Base-by-base conservation (phyloP, 2,329 filamentous ascomycete species). In the Fusarium sp. region DNA sequence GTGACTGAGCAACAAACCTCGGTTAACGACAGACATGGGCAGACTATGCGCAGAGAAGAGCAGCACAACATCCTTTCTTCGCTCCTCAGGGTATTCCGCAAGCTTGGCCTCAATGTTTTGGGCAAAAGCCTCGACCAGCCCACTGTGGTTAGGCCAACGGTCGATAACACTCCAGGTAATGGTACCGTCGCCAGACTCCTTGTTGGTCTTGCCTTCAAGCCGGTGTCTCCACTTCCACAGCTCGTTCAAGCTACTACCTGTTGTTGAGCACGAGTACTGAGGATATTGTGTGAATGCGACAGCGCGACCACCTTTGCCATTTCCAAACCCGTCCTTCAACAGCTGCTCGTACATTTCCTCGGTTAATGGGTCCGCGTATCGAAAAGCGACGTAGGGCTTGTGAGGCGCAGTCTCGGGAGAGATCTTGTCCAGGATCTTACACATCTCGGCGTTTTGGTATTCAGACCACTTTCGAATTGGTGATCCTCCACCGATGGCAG, bases 391-490 rank as follows among this genome's bases (percentile, higher is more conserved):
- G 79, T 99, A 99, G 14, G 96, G 96, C 82, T 96, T 98, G 81
- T 99, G 96, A 11, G 96, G 96, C 7, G 96, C 96, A 3, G 95
- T 97, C 80, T 97, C 93, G 11, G 96, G 96, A 4, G 93, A 97
- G 68, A 94, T 92, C 76, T 92, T 89, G 86, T 99, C 96, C 57
- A 99, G 88, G 57, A 98, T 89, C 86, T 97, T 98, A 89, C 96
- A 99, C 94, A 98, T 98, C 83, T 98, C 95, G 66, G 88, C 87
- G 67, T 91, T 95, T 82, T 99, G 96, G 79, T 96, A 91, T 83
- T 99, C 96, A 30, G 95, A 97, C 97, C 97, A 99, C 82, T 97
- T 97, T 75, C 95, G 91, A 81, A 99, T 99, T 4, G 96, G 96
- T 26, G 95, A 98, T n/a, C 96, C 96, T 70, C 96, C 96, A 66